Percentiles rank a stretch among this genome's conserved stretches.
phyloP scores from a whole-genome alignment of 176 grass and related monocot genomes.

The Oryza nivara region DNA sequence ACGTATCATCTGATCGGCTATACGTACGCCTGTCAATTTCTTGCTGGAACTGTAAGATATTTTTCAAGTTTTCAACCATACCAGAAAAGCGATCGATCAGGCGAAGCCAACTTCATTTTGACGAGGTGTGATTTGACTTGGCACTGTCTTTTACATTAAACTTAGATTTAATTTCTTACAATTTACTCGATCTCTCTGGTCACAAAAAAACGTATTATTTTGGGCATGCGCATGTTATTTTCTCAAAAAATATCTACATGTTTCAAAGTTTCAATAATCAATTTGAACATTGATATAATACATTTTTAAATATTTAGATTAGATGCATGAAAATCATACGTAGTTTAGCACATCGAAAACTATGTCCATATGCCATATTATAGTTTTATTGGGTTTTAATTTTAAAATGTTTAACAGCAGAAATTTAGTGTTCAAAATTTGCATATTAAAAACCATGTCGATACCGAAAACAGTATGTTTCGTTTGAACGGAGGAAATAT shows the following conservation, averaged over 20 bases:
- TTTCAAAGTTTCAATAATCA: not conserved
- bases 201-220: not conserved
- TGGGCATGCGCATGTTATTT: not conserved
- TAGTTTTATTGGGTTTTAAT: not conserved
- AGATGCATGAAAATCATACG: not conserved
- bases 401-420: not conserved
- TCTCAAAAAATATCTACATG: not conserved
- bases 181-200: not conserved
- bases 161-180: not conserved
- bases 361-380: not conserved
- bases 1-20: conserved; percentile 20
- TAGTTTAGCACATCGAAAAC: not conserved
- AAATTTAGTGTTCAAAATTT: not conserved
- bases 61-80: conserved; percentile 9
- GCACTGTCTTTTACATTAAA: not conserved
- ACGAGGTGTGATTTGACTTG: not conserved
- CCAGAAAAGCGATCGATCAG: not conserved
- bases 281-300: not conserved
- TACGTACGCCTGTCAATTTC: conserved; percentile 17
- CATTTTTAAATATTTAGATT: not conserved
- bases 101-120: not conserved
- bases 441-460: too few species aligned
- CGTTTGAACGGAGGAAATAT: not conserved
- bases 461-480: too few species aligned
- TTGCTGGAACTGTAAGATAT: conserved; percentile 4